Percentiles rank a stretch among this genome's conserved stretches.
phyloP scores from a whole-genome alignment of 257 asterid genomes.

The Solanum lycopersicoides region DNA sequence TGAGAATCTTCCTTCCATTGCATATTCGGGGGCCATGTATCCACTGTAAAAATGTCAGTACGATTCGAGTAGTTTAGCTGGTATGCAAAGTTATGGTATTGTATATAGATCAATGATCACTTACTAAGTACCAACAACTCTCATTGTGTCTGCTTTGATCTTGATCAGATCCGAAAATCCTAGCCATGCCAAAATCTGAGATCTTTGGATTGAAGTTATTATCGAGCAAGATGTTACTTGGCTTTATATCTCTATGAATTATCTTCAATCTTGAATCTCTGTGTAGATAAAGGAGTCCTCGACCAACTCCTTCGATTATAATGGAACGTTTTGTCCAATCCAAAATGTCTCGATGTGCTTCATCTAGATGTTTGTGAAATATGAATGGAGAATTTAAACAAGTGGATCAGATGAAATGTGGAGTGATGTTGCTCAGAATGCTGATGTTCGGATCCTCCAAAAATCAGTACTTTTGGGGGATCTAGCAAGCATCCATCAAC shows the following conservation, averaged over 20 bases:
- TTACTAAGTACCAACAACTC: slow-evolving; percentile 3
- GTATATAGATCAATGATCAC: neutral
- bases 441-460: too few species aligned
- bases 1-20: slow-evolving; percentile 57
- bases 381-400: too few species aligned
- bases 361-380: too few species aligned
- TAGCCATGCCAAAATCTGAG: slow-evolving; percentile 63
- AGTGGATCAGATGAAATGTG: too few species aligned
- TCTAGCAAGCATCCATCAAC: too few species aligned
- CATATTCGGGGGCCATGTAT: slow-evolving; percentile 70
- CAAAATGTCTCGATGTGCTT: too few species aligned
- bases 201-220: slow-evolving; percentile 52
- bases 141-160: slow-evolving; percentile 40
- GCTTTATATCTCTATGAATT: slow-evolving; percentile 52
- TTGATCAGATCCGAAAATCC: slow-evolving; percentile 33
- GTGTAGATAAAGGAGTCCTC: too few species aligned
- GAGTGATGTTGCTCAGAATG: too few species aligned
- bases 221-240: slow-evolving; percentile 38
- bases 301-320: too few species aligned
- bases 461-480: too few species aligned
- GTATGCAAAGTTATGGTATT: neutral
- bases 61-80: neutral
- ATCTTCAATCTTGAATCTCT: slow-evolving; percentile 26
- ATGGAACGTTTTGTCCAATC: too few species aligned
- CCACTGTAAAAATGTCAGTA: slow-evolving; percentile 22